These are phyloP conservation scores for Diaporthe sp. DNA, from an alignment of 2,329 filamentous ascomycete species.

Conservation along the genomic window DNA sequence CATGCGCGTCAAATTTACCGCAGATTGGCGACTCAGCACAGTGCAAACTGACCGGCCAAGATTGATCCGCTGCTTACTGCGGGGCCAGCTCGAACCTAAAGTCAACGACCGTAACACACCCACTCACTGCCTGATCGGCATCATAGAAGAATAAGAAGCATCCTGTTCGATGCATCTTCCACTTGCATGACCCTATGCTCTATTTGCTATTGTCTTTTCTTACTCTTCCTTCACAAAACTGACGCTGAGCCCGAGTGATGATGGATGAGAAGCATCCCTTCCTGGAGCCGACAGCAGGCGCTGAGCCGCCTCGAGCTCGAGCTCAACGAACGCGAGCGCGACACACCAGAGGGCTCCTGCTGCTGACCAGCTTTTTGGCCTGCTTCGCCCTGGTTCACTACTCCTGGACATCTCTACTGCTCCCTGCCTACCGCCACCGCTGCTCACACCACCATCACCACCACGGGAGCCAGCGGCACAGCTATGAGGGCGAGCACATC, in stretches of 20 bases:
- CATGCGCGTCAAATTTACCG: not conserved
- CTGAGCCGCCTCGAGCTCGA: not conserved
- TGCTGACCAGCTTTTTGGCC: constrained; percentile 24
- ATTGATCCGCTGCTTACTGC: constrained; percentile 30
- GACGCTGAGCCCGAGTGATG: not conserved
- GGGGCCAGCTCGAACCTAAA: constrained; percentile 6
- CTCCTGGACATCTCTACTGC: not conserved
- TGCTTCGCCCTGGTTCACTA: constrained; percentile 4
- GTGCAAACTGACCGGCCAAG: not conserved
- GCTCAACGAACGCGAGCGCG: too few relatives aligned
- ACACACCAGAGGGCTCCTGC: not conserved
- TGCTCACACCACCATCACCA: not conserved
- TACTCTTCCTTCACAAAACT: not conserved
- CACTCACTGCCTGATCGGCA: not conserved
- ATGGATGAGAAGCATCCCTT: constrained; percentile 39
- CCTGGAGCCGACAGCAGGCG: not conserved
- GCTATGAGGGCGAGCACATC: constrained; percentile 52
- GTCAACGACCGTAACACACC: not conserved
- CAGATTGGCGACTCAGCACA: not conserved
- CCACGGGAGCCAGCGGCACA: not conserved
- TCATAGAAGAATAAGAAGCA: not conserved
- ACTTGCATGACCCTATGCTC: not conserved
- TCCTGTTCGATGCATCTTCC: not conserved
- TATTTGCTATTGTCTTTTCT: not conserved
- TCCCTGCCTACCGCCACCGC: not conserved